These are phyloP conservation scores for Boletus reticuloceps DNA, from an alignment of 768 basidiomycete species.

Conservation along the genomic window DNA sequence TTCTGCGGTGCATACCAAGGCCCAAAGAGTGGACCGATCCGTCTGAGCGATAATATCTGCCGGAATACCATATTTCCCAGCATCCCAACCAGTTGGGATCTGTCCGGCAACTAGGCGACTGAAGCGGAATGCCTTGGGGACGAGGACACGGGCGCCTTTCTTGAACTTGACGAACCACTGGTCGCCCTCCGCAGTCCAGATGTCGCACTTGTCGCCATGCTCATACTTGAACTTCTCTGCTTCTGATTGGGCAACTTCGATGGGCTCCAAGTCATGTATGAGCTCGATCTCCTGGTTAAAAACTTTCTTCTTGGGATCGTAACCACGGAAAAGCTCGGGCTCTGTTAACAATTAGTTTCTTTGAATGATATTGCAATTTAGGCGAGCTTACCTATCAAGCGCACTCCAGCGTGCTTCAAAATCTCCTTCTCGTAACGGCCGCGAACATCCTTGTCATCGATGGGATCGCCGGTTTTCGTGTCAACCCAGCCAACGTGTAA, in stretches of 20 bases:
- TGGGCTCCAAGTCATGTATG: constrained; percentile 92
- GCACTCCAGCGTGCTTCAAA: constrained; percentile 85
- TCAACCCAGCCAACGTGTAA: constrained; percentile 99
- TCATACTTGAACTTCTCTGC: constrained; percentile 95
- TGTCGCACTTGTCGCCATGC: constrained; percentile 94
- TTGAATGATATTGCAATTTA: neutral
- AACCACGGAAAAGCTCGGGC: constrained; percentile 96
- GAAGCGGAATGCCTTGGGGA: constrained; percentile 96
- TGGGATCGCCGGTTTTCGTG: constrained; percentile 86
- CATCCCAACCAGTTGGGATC: constrained; percentile 96
- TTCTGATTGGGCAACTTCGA: constrained; percentile 89
- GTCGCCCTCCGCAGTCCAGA: constrained; percentile 89
- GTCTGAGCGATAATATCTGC: constrained; percentile 94
- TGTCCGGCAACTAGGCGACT: constrained; percentile 94
- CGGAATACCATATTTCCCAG: constrained; percentile 94
- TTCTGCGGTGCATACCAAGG: constrained; percentile 90
- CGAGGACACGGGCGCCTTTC: constrained; percentile 89
- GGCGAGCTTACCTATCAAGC: constrained; percentile 77
- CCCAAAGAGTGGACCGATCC: constrained; percentile 93
- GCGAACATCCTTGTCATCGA: constrained; percentile 97
- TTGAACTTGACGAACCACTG: constrained; percentile 99
- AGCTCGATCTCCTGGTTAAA: constrained; percentile 98
- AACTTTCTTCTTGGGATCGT: constrained; percentile 95
- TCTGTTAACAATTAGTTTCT: constrained; percentile 47
- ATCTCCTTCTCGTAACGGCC: constrained; percentile 95